A percentile compares a stretch with the other conserved stretches of the same genome.
These are phyloP conservation scores for Diplocarpon rosae DNA, from an alignment of 2,329 filamentous ascomycete species.

Conservation along the genomic window DNA sequence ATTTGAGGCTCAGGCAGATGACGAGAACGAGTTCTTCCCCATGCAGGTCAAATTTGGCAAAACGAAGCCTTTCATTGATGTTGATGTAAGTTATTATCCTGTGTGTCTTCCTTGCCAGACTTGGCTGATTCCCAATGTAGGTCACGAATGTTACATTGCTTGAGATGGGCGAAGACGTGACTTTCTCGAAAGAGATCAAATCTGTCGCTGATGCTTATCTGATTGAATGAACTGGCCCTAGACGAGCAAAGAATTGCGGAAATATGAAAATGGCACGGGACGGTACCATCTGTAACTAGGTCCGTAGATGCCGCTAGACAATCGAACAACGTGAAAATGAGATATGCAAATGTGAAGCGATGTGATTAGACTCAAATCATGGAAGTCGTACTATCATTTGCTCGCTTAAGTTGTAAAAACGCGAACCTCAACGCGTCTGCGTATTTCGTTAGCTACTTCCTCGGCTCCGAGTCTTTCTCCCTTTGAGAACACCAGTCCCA, in stretches of 20 bases:
- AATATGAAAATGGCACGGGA: slow-evolving; percentile 19
- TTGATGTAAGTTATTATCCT: slow-evolving; percentile 64
- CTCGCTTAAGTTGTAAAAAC: slow-evolving; percentile 1
- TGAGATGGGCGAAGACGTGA: slow-evolving; percentile 67
- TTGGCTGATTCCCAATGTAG: slow-evolving; percentile 29
- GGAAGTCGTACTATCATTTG: too few relatives aligned
- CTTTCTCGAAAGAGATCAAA: slow-evolving; percentile 73
- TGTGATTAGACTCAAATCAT: too few relatives aligned
- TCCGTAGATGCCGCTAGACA: slow-evolving; percentile 7
- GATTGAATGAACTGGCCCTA: slow-evolving; percentile 48
- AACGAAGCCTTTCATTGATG: slow-evolving; percentile 75
- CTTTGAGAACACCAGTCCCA: background rate
- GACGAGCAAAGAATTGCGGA: slow-evolving; percentile 16
- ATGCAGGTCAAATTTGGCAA: slow-evolving; percentile 90
- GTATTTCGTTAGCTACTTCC: background rate
- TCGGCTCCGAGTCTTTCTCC: background rate
- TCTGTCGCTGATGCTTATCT: slow-evolving; percentile 65
- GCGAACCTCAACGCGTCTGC: slow-evolving; percentile 3
- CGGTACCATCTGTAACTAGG: slow-evolving; percentile 2
- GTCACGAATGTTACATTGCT: slow-evolving; percentile 59
- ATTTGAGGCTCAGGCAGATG: slow-evolving; percentile 79
- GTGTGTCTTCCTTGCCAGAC: background rate
- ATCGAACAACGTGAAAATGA: background rate
- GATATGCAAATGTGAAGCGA: too few relatives aligned
- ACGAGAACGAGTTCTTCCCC: slow-evolving; percentile 95